Percentiles rank a stretch among this genome's conserved stretches.
phyloP scores from a whole-genome alignment of 768 basidiomycete species.

The Epithele typhae region DNA sequence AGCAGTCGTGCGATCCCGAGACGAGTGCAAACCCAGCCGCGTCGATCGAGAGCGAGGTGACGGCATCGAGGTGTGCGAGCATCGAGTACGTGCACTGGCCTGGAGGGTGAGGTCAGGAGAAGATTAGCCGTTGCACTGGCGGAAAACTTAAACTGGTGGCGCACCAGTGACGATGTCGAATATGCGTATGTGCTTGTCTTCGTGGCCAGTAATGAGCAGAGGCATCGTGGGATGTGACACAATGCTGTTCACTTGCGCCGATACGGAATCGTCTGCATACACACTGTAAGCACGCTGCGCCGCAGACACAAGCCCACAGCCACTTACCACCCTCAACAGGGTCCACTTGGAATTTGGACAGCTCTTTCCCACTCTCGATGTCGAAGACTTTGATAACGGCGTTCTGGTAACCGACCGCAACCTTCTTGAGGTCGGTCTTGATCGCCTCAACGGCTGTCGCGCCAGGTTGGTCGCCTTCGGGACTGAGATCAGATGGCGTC shows the following conservation, averaged over 20 bases:
- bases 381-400: constrained; percentile 89
- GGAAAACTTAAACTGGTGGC: constrained; percentile 27
- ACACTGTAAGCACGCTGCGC: background rate
- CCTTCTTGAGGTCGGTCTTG: constrained; percentile 77
- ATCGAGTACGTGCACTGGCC: constrained; percentile 88
- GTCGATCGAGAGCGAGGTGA: constrained; percentile 88
- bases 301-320: background rate
- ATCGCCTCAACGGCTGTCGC: constrained; percentile 84
- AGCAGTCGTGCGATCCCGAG: constrained; percentile 91
- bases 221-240: constrained; percentile 89
- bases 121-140: background rate
- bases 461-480: constrained; percentile 50
- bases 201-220: constrained; percentile 84
- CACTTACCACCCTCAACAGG: constrained; percentile 48
- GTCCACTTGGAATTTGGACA: constrained; percentile 56
- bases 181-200: constrained; percentile 90
- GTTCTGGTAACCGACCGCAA: constrained; percentile 89
- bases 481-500: constrained; percentile 32
- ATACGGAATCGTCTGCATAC: constrained; percentile 55
- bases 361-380: constrained; percentile 81
- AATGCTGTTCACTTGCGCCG: constrained; percentile 82
- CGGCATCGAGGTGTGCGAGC: constrained; percentile 85
- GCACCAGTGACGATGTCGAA: constrained; percentile 81
- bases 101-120: constrained; percentile 22
- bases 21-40: constrained; percentile 83